Conservation (phyloP, 345 rosid species). For the Schrenkiella parvula region DNA sequence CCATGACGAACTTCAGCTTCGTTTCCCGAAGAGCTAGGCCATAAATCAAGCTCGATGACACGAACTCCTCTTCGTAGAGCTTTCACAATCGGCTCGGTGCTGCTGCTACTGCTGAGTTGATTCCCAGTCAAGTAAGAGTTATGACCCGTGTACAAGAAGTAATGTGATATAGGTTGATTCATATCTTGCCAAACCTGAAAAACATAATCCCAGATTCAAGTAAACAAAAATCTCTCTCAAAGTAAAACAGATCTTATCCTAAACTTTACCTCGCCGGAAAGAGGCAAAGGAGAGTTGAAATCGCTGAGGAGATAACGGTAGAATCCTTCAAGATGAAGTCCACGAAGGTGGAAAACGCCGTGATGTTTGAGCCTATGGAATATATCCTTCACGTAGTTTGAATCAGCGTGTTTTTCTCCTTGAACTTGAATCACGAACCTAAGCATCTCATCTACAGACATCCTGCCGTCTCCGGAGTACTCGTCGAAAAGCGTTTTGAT, state of each 20-base stretch:
- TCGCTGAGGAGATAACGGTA: conserved; percentile 34
- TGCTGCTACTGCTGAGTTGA: conserved; percentile 61
- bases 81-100: conserved; percentile 50
- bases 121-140: conserved; percentile 89
- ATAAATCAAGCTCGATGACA: conserved; percentile 83
- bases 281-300: conserved; percentile 44
- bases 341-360: conserved; percentile 34
- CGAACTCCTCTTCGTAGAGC: conserved; percentile 64
- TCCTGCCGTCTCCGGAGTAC: conserved; percentile 45
- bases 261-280: conserved; percentile 12
- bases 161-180: conserved; percentile 70
- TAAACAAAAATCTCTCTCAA: background rate
- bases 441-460: conserved; percentile 52
- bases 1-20: conserved; percentile 71
- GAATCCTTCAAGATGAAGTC: conserved; percentile 52
- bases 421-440: conserved; percentile 60
- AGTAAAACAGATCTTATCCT: background rate
- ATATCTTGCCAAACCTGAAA: conserved; percentile 67
- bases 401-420: conserved; percentile 50
- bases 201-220: background rate
- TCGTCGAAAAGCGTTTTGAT: conserved; percentile 45
- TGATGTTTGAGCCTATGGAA: conserved; percentile 36
- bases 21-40: conserved; percentile 56
- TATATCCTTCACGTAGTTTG: conserved; percentile 44
- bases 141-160: conserved; percentile 78